Evolutionary conservation across 192 early-diverging fungal species (phyloP).

Genomic region (Entomortierella lignicola): DNA sequence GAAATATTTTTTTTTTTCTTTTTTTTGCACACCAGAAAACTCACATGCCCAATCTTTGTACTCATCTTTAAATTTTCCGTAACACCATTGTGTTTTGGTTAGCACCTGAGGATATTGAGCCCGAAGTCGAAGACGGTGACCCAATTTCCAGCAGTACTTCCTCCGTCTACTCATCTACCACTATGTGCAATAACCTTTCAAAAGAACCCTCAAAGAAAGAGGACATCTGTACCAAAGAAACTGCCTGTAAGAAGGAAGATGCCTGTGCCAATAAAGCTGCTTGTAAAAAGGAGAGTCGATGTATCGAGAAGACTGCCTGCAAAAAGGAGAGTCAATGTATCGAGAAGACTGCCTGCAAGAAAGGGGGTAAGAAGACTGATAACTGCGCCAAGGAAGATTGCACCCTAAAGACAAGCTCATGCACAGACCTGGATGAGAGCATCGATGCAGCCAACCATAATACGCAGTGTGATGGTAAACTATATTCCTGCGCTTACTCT

Average conservation of each 20-base stretch:
- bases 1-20: neutral
- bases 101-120: too few relatives aligned
- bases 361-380: too few relatives aligned
- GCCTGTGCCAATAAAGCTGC: neutral
- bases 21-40: neutral
- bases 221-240: neutral
- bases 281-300: too few relatives aligned
- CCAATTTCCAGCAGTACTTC: neutral
- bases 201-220: neutral
- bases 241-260: neutral
- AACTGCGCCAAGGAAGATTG: too few relatives aligned
- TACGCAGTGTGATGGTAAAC: neutral
- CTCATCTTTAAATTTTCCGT: too few relatives aligned
- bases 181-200: neutral
- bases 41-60: too few relatives aligned
- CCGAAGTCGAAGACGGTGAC: neutral
- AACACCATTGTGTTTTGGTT: too few relatives aligned
- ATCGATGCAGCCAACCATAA: neutral
- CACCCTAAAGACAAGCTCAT: too few relatives aligned
- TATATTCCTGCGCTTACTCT: neutral
- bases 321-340: neutral
- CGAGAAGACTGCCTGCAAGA: neutral
- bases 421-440: too few relatives aligned
- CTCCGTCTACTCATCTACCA: neutral
- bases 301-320: neutral